phyloP scores from a whole-genome alignment of 768 basidiomycete species.

The Boletus sp. region DNA sequence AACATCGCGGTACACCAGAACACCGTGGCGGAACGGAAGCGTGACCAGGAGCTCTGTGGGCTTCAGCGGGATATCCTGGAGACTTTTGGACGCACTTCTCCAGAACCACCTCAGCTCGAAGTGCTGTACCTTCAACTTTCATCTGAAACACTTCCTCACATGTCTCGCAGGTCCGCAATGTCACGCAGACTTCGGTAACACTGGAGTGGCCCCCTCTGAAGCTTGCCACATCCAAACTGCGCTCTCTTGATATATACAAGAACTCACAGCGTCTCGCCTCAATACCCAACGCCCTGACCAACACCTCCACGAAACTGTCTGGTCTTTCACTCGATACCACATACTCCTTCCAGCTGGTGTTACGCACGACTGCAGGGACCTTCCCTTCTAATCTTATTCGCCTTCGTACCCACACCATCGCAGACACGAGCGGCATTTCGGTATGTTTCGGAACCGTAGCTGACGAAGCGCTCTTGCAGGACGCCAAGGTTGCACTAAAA shows the following conservation, averaged over 20 bases:
- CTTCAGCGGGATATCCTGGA: slow-evolving; percentile 80
- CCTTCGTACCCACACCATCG: slow-evolving; percentile 90
- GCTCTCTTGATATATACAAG: slow-evolving; percentile 90
- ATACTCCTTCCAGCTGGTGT: slow-evolving; percentile 91
- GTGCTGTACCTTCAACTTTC: slow-evolving; percentile 39
- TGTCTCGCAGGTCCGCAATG: slow-evolving; percentile 71
- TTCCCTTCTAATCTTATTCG: slow-evolving; percentile 82
- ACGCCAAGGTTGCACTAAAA: slow-evolving; percentile 74
- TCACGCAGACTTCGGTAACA: slow-evolving; percentile 95
- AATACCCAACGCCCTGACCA: slow-evolving; percentile 78
- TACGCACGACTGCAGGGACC: slow-evolving; percentile 90
- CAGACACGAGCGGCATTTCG: slow-evolving; percentile 90
- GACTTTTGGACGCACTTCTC: slow-evolving; percentile 66
- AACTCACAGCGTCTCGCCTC: slow-evolving; percentile 85
- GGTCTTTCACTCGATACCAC: slow-evolving; percentile 79
- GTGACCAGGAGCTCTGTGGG: slow-evolving; percentile 79
- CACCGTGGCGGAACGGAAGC: slow-evolving; percentile 73
- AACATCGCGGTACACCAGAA: slow-evolving; percentile 96
- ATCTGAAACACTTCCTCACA: neutral
- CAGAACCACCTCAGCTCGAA: slow-evolving; percentile 70
- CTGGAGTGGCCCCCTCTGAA: slow-evolving; percentile 90
- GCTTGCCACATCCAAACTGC: slow-evolving; percentile 81
- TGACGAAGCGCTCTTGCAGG: slow-evolving; percentile 71
- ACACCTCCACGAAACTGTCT: slow-evolving; percentile 87
- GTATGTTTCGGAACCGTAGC: slow-evolving; percentile 94